A percentile compares a stretch with the other conserved stretches of the same genome.
These are phyloP conservation scores for Ceratocystis cubensis DNA, from an alignment of 2,329 filamentous ascomycete species.

Conservation along the genomic window DNA sequence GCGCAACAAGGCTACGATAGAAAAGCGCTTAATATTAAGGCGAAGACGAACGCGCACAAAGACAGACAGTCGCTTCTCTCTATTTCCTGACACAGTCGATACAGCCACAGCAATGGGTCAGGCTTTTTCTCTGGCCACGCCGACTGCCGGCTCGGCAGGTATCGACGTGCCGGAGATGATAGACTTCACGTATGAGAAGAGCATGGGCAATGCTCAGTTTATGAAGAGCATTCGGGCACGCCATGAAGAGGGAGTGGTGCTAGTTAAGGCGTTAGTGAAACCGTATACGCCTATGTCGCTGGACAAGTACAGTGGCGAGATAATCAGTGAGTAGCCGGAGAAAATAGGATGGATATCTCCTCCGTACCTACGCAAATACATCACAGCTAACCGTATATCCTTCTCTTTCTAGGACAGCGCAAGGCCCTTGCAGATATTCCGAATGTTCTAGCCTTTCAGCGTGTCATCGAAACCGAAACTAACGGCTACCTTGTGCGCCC, in stretches of 20 bases:
- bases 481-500: slow-evolving; percentile 90
- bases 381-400: too few species aligned
- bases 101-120: slow-evolving; percentile 61
- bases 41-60: slow-evolving; percentile 20
- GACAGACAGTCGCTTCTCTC: too few species aligned
- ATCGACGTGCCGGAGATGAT: slow-evolving; percentile 89
- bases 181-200: slow-evolving; percentile 83
- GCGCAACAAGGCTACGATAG: too few species aligned
- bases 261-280: slow-evolving; percentile 92
- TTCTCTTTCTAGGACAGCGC: slow-evolving; percentile 52
- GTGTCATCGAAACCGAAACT: slow-evolving; percentile 79
- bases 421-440: slow-evolving; percentile 68
- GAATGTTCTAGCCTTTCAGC: slow-evolving; percentile 82
- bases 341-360: too few species aligned
- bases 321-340: slow-evolving; percentile 47
- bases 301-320: slow-evolving; percentile 61
- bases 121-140: slow-evolving; percentile 85
- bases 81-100: slow-evolving; percentile 17
- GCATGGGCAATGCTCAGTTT: slow-evolving; percentile 80
- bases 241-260: slow-evolving; percentile 78
- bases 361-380: too few species aligned
- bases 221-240: slow-evolving; percentile 93
- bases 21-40: too few species aligned
- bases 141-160: slow-evolving; percentile 79
- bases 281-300: slow-evolving; percentile 73